These are phyloP conservation scores for Claviceps cyperi DNA, from an alignment of 2,329 filamentous ascomycete genomes.

Conservation along the genomic window DNA sequence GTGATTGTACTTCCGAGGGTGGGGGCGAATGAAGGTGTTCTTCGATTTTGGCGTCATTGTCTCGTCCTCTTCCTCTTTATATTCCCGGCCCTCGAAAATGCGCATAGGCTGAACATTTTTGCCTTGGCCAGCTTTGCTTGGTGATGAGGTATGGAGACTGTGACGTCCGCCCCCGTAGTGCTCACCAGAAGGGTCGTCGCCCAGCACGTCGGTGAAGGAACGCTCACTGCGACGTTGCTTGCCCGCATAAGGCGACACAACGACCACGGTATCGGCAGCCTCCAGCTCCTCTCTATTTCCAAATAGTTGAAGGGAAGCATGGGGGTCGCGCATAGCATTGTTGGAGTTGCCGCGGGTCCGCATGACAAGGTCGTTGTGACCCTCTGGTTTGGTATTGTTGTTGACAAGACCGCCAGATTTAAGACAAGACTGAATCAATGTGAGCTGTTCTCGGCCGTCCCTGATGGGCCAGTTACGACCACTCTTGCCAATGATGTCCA, in stretches of 20 bases:
- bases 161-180: constrained; percentile 27
- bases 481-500: constrained; percentile 82
- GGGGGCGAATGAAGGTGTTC: constrained; percentile 42
- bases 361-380: constrained; percentile 22
- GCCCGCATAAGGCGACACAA: constrained; percentile 48
- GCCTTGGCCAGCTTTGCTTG: constrained; percentile 35
- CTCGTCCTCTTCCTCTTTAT: constrained; percentile 23
- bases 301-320: constrained; percentile 64
- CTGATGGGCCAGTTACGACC: constrained; percentile 92
- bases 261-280: constrained; percentile 27
- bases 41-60: constrained; percentile 26
- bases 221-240: constrained; percentile 45
- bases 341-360: constrained; percentile 38
- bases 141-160: constrained; percentile 38
- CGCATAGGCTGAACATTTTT: constrained; percentile 51
- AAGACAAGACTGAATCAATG: constrained; percentile 52
- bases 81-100: constrained; percentile 44
- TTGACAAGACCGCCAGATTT: constrained; percentile 29
- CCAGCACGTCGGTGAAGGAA: constrained; percentile 58
- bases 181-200: constrained; percentile 29
- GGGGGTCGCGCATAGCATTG: constrained; percentile 45
- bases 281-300: constrained; percentile 51
- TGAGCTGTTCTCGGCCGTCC: constrained; percentile 71
- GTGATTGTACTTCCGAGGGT: constrained; percentile 71
- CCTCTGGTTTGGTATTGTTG: constrained; percentile 16